phyloP scores from a whole-genome alignment of 345 rosid species.

The Mercurialis annua region DNA sequence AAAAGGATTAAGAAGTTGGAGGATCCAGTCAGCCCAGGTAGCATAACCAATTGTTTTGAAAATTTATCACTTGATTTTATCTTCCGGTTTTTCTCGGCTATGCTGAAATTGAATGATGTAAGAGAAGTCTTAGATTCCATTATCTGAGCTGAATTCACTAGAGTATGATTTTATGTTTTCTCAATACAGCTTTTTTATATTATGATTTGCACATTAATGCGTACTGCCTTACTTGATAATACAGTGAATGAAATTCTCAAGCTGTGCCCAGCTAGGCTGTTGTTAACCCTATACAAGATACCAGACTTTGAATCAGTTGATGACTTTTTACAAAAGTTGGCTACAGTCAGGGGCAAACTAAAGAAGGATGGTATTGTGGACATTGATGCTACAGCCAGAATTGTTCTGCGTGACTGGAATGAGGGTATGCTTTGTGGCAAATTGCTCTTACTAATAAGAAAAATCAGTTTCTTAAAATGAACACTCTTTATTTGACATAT shows the following conservation, averaged over 20 bases:
- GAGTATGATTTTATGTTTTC: conserved; percentile 5
- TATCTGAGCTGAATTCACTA: background rate
- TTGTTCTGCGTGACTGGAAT: conserved; percentile 90
- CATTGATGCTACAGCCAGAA: conserved; percentile 81
- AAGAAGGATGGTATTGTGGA: conserved; percentile 94
- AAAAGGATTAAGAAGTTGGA: conserved; percentile 94
- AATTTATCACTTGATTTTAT: background rate
- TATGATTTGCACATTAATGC: too few relatives aligned
- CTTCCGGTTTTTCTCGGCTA: too few relatives aligned
- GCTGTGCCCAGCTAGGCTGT: conserved; percentile 54
- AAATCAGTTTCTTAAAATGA: background rate
- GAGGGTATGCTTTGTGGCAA: conserved; percentile 45
- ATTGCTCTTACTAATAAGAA: background rate
- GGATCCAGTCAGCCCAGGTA: conserved; percentile 93
- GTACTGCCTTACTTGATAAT: conserved; percentile 17
- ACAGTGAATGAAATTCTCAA: conserved; percentile 90
- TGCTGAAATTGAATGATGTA: too few relatives aligned
- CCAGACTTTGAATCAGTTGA: conserved; percentile 70
- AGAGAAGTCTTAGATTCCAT: background rate
- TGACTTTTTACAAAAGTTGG: conserved; percentile 85
- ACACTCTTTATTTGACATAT: conserved; percentile 13
- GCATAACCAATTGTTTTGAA: conserved; percentile 6
- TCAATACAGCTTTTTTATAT: too few relatives aligned
- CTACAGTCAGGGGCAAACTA: conserved; percentile 84
- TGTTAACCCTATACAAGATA: conserved; percentile 79